These are phyloP conservation scores for Neohortaea acidophila DNA, from an alignment of 495 filamentous ascomycete genomes.

Conservation along the genomic window DNA sequence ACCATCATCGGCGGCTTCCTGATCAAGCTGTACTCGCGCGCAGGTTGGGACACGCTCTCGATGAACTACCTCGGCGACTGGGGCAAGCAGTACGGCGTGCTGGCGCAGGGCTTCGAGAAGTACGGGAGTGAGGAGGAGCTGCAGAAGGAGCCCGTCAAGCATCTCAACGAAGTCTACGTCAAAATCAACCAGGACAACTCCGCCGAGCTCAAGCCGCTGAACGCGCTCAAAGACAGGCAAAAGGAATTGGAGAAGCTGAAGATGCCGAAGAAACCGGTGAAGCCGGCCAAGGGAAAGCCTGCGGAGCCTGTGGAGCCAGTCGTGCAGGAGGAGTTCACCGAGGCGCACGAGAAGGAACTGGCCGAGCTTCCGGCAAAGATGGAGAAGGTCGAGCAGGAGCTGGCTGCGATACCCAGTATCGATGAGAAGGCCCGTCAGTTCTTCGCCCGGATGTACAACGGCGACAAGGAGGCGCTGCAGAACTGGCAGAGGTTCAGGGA, in stretches of 20 bases:
- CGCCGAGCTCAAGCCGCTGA: slow-evolving; percentile 17
- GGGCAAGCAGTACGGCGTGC: slow-evolving; percentile 60
- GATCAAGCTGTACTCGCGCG: slow-evolving; percentile 50
- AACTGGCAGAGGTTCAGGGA: slow-evolving; percentile 82
- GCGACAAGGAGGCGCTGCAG: slow-evolving; percentile 57
- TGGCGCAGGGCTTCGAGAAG: slow-evolving; percentile 50
- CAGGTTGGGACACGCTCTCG: slow-evolving; percentile 55
- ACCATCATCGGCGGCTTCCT: slow-evolving; percentile 65
- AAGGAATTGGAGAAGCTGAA: slow-evolving; percentile 37
- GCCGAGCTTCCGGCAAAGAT: slow-evolving; percentile 39
- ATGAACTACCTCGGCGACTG: slow-evolving; percentile 70
- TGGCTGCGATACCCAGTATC: slow-evolving; percentile 31
- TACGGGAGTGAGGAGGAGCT: slow-evolving; percentile 50
- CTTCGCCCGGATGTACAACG: slow-evolving; percentile 85
- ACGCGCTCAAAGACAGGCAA: slow-evolving; percentile 20
- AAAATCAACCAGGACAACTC: slow-evolving; percentile 40
- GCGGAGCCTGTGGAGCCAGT: slow-evolving; percentile 5
- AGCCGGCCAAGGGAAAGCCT: slow-evolving; percentile 36
- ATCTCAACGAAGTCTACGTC: slow-evolving; percentile 56
- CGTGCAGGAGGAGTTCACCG: slow-evolving; percentile 6
- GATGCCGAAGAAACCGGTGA: slow-evolving; percentile 39
- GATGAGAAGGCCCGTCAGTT: slow-evolving; percentile 58
- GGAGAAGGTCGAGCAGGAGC: slow-evolving; percentile 36
- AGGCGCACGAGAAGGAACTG: slow-evolving; percentile 39
- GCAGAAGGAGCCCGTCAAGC: slow-evolving; percentile 46